Base-by-base conservation (phyloP, 257 asterid species). In the Nicotiana tomentosiformis region DNA sequence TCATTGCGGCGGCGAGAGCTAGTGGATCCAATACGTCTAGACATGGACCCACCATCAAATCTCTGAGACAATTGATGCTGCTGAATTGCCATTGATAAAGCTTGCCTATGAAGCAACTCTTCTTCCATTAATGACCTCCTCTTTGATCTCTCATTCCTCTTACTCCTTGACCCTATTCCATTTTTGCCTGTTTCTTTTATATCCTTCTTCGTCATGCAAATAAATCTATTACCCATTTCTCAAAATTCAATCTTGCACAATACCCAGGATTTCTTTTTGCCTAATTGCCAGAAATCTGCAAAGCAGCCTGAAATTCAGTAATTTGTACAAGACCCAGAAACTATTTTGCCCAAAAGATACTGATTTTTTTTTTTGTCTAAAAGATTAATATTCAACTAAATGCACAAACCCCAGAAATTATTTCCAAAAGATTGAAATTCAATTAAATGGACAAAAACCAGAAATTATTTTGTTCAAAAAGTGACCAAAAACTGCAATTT, bases 21-120 rank as follows among this genome's bases (percentile, higher is more conserved):
- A 86, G 97, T 91, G 91, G 98, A 93, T 90, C 98, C 98, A 84
- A 93, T 82, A 33, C 99, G 93, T 85, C 96, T 89, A 53, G 99
- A 94, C 92, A 91, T 91, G 78, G 98, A 93, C 29, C 95, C 80
- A 53, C 16, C 97, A 37, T 90, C 99, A 81, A 93, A 92, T 83
- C 99, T 90, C 66, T 94, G 98, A 81, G 98, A 93, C 83, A 94
- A 90, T 84, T 91, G 94, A 46, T 94, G 99, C 89, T 96, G 98
- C 85, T 93, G 97, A 92, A 96, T 94, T 74, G 98, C 99, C 98
- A 94, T 89, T 16, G 97, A 91, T 10, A 96, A 90, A 32, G 99
- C 99, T 91, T 94, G 98, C 77, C 86, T 90, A 82, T 96, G 99
- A 77, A 94, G 86, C 80, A 94, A 82, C 82, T 94, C 98, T 66